Evolutionary conservation across 345 rosid genomes (phyloP).

Genomic region (Pistacia atlantica): DNA sequence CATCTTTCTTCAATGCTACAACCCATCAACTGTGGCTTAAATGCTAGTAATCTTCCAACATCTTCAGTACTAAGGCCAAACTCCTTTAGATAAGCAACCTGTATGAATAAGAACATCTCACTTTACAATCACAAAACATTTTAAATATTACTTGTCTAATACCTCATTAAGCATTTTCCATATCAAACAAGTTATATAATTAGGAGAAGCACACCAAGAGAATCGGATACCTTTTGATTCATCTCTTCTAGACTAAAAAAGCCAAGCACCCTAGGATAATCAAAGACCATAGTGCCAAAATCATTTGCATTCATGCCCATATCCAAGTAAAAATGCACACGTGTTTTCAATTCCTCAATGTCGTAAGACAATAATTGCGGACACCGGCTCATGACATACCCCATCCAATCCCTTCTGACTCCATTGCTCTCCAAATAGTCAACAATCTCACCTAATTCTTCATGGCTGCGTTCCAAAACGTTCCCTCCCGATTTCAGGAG

Average conservation of each 20-base stretch:
- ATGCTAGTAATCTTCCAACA: conserved; percentile 78
- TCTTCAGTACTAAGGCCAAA: conserved; percentile 78
- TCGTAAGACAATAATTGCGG: conserved; percentile 62
- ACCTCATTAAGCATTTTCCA: not conserved
- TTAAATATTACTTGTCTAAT: not conserved
- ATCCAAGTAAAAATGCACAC: conserved; percentile 66
- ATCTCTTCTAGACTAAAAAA: conserved; percentile 70
- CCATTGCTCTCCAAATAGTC: conserved; percentile 73
- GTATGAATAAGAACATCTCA: conserved; percentile 23
- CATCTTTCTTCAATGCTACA: conserved; percentile 82
- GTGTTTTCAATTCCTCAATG: conserved; percentile 64
- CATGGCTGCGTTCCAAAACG: conserved; percentile 48
- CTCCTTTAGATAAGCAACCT: conserved; percentile 84
- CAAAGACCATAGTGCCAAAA: conserved; percentile 92
- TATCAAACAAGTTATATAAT: not conserved
- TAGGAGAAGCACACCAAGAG: not conserved
- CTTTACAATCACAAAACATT: not conserved
- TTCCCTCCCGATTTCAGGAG: conserved; percentile 66
- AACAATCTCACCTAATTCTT: conserved; percentile 65
- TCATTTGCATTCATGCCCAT: conserved; percentile 85
- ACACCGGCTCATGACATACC: conserved; percentile 74
- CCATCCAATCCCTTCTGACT: conserved; percentile 88
- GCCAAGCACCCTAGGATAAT: conserved; percentile 76
- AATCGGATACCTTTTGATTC: conserved; percentile 68
- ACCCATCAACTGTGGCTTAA: conserved; percentile 83